These are phyloP conservation scores for Biscogniauxia mediterranea DNA, from an alignment of 2,329 filamentous ascomycete species.

Conservation along the genomic window DNA sequence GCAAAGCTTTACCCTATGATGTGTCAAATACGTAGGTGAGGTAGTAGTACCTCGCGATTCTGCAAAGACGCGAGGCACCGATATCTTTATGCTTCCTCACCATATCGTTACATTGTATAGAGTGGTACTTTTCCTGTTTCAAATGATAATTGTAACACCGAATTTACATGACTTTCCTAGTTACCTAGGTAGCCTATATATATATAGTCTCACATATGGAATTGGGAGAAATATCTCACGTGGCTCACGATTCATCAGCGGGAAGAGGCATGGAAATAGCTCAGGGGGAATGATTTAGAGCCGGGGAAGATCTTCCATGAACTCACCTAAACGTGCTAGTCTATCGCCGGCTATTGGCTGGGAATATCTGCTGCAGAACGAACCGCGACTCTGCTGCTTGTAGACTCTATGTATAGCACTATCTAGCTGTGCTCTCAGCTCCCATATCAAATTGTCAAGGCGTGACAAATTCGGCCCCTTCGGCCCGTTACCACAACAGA, in stretches of 20 bases:
- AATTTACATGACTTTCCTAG: neutral
- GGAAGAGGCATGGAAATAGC: neutral
- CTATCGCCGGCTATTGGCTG: too few species aligned
- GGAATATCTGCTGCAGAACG: neutral
- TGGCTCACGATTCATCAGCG: neutral
- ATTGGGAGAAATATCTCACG: neutral
- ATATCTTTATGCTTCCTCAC: neutral
- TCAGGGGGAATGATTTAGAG: neutral
- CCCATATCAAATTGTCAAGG: neutral
- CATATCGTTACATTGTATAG: neutral
- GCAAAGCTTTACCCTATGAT: neutral
- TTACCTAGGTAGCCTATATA: neutral
- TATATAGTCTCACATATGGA: neutral
- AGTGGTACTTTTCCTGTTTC: neutral
- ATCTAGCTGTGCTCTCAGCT: neutral
- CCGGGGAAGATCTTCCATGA: too few species aligned
- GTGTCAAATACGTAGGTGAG: neutral
- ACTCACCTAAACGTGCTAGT: too few species aligned
- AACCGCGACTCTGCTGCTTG: neutral
- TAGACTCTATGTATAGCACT: neutral
- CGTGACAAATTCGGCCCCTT: conserved; percentile 2
- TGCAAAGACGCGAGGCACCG: neutral
- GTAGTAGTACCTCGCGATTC: neutral
- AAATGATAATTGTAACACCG: neutral
- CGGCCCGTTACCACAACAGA: neutral